phyloP scores from a whole-genome alignment of 108 stramenopile genomes.

The Pseudonitzschia pungens region DNA sequence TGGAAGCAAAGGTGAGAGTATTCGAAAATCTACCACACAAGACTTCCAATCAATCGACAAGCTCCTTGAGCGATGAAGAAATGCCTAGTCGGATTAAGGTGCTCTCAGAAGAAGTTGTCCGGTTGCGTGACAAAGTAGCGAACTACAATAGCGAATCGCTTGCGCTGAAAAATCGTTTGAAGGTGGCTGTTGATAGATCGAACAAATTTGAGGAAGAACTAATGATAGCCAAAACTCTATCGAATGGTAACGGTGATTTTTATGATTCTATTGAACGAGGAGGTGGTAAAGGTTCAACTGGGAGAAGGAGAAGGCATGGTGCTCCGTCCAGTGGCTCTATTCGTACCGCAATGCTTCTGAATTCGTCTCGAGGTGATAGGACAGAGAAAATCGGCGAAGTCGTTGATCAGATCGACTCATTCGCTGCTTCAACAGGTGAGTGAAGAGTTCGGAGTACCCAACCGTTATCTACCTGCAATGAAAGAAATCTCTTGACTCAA shows the following conservation, averaged over 20 bases:
- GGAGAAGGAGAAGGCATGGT: conserved; percentile 21
- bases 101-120: conserved; percentile 73
- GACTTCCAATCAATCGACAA: conserved; percentile 8
- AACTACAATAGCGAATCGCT: conserved; percentile 48
- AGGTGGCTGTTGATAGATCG: conserved; percentile 56
- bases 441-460: too few species aligned
- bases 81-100: conserved; percentile 54
- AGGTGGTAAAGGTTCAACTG: background rate
- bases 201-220: conserved; percentile 61
- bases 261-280: conserved; percentile 29
- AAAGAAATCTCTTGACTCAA: background rate
- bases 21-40: conserved; percentile 5
- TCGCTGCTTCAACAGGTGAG: conserved; percentile 62
- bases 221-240: background rate
- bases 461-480: background rate
- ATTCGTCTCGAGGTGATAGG: conserved; percentile 60
- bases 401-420: conserved; percentile 69
- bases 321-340: conserved; percentile 45
- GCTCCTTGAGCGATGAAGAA: conserved; percentile 38
- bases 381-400: conserved; percentile 61
- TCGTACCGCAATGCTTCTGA: conserved; percentile 62
- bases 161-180: conserved; percentile 68
- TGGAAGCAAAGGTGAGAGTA: conserved; percentile 43
- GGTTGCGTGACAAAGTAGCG: conserved; percentile 62
- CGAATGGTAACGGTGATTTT: background rate